phyloP scores from a whole-genome alignment of 2,329 filamentous ascomycete genomes.

The Dactylellina haptotyla region DNA sequence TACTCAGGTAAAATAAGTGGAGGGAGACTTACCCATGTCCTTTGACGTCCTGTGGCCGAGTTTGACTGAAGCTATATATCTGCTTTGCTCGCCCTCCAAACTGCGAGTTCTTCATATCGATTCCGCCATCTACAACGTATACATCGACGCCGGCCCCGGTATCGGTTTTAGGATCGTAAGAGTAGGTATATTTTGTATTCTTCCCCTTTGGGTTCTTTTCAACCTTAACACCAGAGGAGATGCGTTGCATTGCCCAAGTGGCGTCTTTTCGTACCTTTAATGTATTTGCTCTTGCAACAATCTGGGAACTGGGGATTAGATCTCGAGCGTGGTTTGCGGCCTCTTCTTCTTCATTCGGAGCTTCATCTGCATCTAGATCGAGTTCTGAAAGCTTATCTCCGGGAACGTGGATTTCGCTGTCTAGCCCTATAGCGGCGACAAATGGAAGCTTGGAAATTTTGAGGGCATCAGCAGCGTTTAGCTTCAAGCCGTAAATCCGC shows the following conservation, averaged over 20 bases:
- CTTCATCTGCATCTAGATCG: background rate
- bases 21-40: constrained; percentile 1
- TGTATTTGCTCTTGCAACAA: background rate
- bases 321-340: background rate
- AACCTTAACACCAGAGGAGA: background rate
- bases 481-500: background rate
- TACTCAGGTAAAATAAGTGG: background rate
- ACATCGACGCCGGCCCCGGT: constrained; percentile 5
- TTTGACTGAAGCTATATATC: background rate
- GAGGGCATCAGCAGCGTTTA: background rate
- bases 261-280: background rate
- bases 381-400: background rate
- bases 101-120: background rate
- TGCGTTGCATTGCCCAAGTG: constrained; percentile 7
- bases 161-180: background rate
- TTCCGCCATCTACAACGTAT: background rate
- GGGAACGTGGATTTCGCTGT: background rate
- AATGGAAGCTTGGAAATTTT: constrained; percentile 1
- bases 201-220: background rate
- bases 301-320: background rate
- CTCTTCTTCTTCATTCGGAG: background rate
- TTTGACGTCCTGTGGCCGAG: background rate
- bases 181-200: background rate
- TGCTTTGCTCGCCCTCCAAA: background rate
- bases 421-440: background rate